Evolutionary conservation across 2,329 filamentous ascomycete genomes (phyloP), one percentile per base, ranked within the genome.

Genomic region (Colletotrichum endophyticum): DNA sequence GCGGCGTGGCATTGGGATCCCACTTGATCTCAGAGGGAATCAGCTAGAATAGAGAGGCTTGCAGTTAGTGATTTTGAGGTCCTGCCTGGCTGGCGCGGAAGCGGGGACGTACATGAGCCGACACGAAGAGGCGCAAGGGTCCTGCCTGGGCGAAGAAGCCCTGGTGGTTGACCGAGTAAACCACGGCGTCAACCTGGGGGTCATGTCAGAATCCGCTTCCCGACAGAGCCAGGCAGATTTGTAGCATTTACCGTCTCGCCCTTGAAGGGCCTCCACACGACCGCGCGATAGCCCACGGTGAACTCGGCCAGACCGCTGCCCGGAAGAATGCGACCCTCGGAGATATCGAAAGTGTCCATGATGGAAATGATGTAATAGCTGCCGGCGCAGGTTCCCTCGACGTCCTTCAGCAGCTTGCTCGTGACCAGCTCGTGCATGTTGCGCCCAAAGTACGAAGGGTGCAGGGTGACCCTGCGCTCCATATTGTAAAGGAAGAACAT

Each of bases 401-500:
- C 95, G 84, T 99, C 96, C 83, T 95, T 94, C 79, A 98, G 91
- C 32, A 99, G 92, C 85, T 96, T 96, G 80, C 94, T 94, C 68
- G 95, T 96, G 56, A 99, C 95, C 81, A 98, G 93, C 80, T 98
- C 94, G 81, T 96, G 94, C 89, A 98, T 98, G 84, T 97, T 95
- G 78, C 95, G 94, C 75, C 96, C 96, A 84, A 99, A 99, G 88
- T 98, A 99, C 15, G 96, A 99, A 32, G 97, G 97, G 84, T 99
- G 97, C 82, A 99, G 92, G 80, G 95, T 96, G 82, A 99, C 96
- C 83, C 95, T 94, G 84, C 96, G 96, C 88, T 98, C 96, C 86
- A 99, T 94, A 84, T 98, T 96, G 87, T 98, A 95, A 79, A 99
- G 95, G 89, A 99, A 99, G 87, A 99, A 99, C 97, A 99, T 99